Percentiles rank a stretch among this genome's conserved stretches.
phyloP scores from a whole-genome alignment of 768 basidiomycete species.

The Suillus occidentalis region DNA sequence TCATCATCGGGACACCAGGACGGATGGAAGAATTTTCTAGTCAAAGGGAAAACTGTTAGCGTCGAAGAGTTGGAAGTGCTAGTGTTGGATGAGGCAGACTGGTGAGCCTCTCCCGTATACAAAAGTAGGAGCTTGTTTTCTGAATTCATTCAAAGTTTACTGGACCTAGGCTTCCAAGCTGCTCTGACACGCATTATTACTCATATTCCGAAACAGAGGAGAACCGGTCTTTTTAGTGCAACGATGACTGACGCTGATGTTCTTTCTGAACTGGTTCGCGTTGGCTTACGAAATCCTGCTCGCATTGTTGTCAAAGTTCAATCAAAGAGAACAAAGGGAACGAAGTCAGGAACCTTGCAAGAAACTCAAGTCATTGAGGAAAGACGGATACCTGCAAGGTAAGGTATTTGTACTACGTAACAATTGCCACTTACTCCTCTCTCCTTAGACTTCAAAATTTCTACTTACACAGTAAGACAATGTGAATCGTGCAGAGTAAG shows the following conservation, averaged over 20 bases:
- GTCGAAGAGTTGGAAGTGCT: slow-evolving; percentile 87
- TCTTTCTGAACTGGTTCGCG: slow-evolving; percentile 87
- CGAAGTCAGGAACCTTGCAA: slow-evolving; percentile 21
- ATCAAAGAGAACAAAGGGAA: slow-evolving; percentile 51
- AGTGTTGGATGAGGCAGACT: slow-evolving; percentile 94
- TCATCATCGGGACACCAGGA: slow-evolving; percentile 92
- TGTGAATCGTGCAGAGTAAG: slow-evolving; percentile 92
- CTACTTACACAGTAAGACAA: slow-evolving; percentile 90
- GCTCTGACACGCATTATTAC: slow-evolving; percentile 77
- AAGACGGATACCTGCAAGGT: slow-evolving; percentile 76
- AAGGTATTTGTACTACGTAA: slow-evolving; percentile 17
- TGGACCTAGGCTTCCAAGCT: slow-evolving; percentile 85
- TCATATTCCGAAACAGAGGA: slow-evolving; percentile 91
- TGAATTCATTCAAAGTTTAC: slow-evolving; percentile 46
- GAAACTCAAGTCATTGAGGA: slow-evolving; percentile 59
- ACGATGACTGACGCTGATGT: slow-evolving; percentile 97
- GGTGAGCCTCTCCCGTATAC: slow-evolving; percentile 46
- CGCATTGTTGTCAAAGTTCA: slow-evolving; percentile 93
- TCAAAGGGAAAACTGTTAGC: slow-evolving; percentile 70
- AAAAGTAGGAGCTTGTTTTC: neutral
- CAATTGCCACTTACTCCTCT: neutral
- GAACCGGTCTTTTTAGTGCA: slow-evolving; percentile 95
- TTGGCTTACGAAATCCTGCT: slow-evolving; percentile 92
- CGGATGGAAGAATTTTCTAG: slow-evolving; percentile 90
- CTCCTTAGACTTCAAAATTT: slow-evolving; percentile 71